Conservation (phyloP, 192 early-diverging fungal species). For the Geranomyces michiganensis region DNA sequence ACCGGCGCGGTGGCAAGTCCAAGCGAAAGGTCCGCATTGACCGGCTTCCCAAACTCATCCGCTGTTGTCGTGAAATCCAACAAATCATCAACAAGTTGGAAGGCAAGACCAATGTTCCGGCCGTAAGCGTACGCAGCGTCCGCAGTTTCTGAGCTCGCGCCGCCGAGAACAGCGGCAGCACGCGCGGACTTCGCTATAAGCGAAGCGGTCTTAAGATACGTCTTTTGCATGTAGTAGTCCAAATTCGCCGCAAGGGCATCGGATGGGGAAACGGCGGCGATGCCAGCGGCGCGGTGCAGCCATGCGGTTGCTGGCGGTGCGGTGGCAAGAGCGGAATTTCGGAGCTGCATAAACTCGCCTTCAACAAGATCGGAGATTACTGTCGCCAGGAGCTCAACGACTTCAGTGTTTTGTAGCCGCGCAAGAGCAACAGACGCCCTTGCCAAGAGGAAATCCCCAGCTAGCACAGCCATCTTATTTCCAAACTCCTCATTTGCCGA, state of each 20-base stretch:
- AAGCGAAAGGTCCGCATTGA: conserved; percentile 84
- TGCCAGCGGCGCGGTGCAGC: conserved; percentile 1
- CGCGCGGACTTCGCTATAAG: conserved; percentile 92
- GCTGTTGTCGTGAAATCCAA: conserved; percentile 82
- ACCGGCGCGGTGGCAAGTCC: conserved; percentile 94
- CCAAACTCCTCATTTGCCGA: conserved; percentile 88
- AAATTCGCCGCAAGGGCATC: conserved; percentile 56
- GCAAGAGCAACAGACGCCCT: conserved; percentile 90
- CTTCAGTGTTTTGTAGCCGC: conserved; percentile 84
- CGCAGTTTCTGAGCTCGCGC: conserved; percentile 67
- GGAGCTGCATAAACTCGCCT: conserved; percentile 97
- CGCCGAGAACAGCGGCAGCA: conserved; percentile 83
- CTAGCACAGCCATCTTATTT: conserved; percentile 97
- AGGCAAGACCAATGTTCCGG: conserved; percentile 87
- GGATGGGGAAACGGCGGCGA: background rate
- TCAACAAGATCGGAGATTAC: conserved; percentile 93
- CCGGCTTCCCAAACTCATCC: conserved; percentile 86
- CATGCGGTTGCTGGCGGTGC: conserved; percentile 15
- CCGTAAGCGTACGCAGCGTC: conserved; percentile 89
- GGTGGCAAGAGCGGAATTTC: conserved; percentile 60
- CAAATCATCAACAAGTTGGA: conserved; percentile 88
- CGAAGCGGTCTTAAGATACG: conserved; percentile 92
- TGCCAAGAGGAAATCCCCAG: conserved; percentile 88
- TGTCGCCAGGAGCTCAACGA: conserved; percentile 90
- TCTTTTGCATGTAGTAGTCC: conserved; percentile 93